Evolutionary conservation across 2,329 filamentous ascomycete genomes (phyloP).

Genomic region (Penicillium sp.): DNA sequence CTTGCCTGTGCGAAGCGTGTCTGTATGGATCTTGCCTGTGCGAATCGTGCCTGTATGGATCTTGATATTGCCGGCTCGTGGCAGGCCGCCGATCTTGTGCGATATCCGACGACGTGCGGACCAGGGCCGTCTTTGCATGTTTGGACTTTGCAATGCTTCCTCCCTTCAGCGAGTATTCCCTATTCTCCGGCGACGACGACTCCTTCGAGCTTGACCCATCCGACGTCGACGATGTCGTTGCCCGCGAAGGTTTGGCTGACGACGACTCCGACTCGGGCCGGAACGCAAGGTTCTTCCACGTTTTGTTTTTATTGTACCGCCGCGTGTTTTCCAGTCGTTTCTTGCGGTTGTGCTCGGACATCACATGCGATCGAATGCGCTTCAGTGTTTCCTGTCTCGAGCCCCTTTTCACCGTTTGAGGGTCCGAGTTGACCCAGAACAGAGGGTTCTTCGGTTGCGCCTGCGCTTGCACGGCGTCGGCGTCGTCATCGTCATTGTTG

Average conservation of each 20-base stretch:
- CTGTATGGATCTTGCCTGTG: background rate
- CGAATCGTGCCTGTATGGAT: background rate
- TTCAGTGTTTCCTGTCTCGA: conserved; percentile 38
- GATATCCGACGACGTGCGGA: background rate
- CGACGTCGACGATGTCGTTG: conserved; percentile 1
- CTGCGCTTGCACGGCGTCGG: conserved; percentile 15
- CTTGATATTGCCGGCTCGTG: background rate
- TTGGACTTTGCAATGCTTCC: background rate
- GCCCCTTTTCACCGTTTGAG: conserved; percentile 33
- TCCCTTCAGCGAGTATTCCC: background rate
- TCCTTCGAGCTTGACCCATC: conserved; percentile 6
- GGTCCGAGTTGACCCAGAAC: conserved; percentile 39
- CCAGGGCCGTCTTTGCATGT: background rate
- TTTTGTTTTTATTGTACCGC: conserved; percentile 33
- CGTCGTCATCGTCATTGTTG: conserved; percentile 2
- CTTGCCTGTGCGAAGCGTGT: background rate
- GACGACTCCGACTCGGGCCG: conserved; percentile 26
- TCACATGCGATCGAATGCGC: conserved; percentile 41
- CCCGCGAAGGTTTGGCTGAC: conserved; percentile 10
- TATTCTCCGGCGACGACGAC: conserved; percentile 12
- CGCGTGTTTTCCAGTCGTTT: conserved; percentile 38
- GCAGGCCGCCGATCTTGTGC: background rate
- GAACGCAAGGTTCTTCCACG: conserved; percentile 35
- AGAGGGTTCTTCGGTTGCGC: conserved; percentile 34
- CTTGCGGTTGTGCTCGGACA: conserved; percentile 42